These are phyloP conservation scores for Scenedesmus sp. DNA, from an alignment of 163 green algal genomes.

Conservation along the genomic window DNA sequence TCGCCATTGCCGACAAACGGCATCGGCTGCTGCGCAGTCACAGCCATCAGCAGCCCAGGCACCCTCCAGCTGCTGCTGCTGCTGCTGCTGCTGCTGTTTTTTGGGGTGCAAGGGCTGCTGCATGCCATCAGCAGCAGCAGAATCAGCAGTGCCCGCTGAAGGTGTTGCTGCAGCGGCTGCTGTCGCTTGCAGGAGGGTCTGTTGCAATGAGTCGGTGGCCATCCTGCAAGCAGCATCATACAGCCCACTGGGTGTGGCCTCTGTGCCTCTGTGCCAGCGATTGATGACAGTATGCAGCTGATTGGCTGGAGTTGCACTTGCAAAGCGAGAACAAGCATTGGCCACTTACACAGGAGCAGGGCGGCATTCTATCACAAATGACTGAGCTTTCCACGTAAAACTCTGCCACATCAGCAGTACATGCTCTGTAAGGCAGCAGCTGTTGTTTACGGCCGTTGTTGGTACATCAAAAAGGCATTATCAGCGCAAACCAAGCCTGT, in stretches of 20 bases:
- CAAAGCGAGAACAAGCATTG: not conserved
- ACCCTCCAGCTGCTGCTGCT: not conserved
- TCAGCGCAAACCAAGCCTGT: no score
- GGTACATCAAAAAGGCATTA: no score
- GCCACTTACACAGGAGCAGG: not conserved
- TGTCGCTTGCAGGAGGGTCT: not conserved
- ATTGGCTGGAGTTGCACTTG: not conserved
- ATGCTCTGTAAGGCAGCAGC: no score
- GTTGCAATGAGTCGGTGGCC: no score
- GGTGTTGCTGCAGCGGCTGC: not conserved
- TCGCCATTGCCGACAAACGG: slow-evolving; percentile 28
- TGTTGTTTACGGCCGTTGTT: no score
- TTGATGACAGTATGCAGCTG: not conserved
- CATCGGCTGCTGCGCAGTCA: slow-evolving; percentile 4
- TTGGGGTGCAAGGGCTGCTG: not conserved
- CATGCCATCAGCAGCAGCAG: not conserved
- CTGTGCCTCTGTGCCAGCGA: not conserved
- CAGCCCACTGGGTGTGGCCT: no score
- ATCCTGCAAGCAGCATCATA: not conserved
- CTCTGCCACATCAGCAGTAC: not conserved
- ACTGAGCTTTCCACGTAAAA: no score
- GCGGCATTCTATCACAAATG: no score
- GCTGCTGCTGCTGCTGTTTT: not conserved
- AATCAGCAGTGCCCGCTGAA: not conserved
- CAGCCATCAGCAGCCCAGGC: not conserved